These are phyloP conservation scores for Aspergillus ellipticus DNA, from an alignment of 495 filamentous ascomycete species.

Conservation along the genomic window DNA sequence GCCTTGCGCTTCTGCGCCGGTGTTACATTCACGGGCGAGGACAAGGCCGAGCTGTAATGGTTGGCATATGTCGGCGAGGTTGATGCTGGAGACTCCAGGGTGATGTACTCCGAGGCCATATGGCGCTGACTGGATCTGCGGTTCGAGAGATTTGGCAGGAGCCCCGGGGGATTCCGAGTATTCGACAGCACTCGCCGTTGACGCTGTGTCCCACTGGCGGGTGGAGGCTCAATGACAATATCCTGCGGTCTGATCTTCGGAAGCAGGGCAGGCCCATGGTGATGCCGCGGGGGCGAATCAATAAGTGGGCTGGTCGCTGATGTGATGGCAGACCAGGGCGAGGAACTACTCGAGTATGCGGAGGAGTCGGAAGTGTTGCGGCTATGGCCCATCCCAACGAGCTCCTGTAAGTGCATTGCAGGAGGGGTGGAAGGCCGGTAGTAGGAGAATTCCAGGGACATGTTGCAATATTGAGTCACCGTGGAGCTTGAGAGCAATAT, in stretches of 20 bases:
- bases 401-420: conserved; percentile 28
- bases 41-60: conserved; percentile 34
- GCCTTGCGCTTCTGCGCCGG: conserved; percentile 45
- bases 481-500: not conserved
- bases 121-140: conserved; percentile 52
- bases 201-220: conserved; percentile 36
- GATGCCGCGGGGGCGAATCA: conserved; percentile 65
- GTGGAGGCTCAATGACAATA: conserved; percentile 61
- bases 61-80: conserved; percentile 37
- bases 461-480: conserved; percentile 22
- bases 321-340: conserved; percentile 73
- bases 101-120: conserved; percentile 60
- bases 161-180: conserved; percentile 48
- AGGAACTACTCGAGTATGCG: conserved; percentile 64
- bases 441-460: conserved; percentile 44
- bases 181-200: conserved; percentile 56
- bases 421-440: conserved; percentile 50
- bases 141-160: conserved; percentile 37
- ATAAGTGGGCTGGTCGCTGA: conserved; percentile 65
- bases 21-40: conserved; percentile 66
- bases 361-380: conserved; percentile 47
- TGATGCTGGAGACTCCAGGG: conserved; percentile 51
- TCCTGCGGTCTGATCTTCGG: conserved; percentile 87
- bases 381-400: conserved; percentile 34
- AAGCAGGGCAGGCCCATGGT: conserved; percentile 76